phyloP scores from a whole-genome alignment of 768 basidiomycete species.

The Exsudoporus frostii region DNA sequence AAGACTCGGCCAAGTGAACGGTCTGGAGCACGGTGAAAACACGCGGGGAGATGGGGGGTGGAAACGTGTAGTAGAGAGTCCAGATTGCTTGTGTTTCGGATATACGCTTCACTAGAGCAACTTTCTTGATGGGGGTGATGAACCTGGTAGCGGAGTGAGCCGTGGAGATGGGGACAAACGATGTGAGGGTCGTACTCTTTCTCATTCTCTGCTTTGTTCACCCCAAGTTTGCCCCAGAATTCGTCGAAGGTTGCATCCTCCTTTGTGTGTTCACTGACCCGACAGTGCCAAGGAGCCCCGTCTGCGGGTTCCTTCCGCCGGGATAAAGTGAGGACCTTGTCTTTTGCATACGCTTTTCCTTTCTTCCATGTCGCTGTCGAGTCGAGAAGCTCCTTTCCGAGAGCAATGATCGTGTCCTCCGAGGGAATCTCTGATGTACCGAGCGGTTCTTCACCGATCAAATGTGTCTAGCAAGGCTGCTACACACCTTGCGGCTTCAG shows the following conservation, averaged over 20 bases:
- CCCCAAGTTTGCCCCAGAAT: slow-evolving; percentile 66
- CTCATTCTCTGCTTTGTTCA: slow-evolving; percentile 66
- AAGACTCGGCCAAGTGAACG: slow-evolving; percentile 45
- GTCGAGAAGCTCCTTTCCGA: slow-evolving; percentile 54
- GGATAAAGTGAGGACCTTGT: slow-evolving; percentile 52
- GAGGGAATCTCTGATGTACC: slow-evolving; percentile 51
- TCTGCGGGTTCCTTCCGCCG: slow-evolving; percentile 52
- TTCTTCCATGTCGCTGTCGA: slow-evolving; percentile 59
- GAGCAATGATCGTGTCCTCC: slow-evolving; percentile 53
- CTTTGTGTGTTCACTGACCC: slow-evolving; percentile 60
- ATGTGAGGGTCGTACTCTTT: slow-evolving; percentile 47
- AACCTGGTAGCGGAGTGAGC: slow-evolving; percentile 43
- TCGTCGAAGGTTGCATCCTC: slow-evolving; percentile 72
- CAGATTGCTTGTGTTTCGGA: slow-evolving; percentile 66
- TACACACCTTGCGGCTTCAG: slow-evolving; percentile 39
- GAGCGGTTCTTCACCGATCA: neutral
- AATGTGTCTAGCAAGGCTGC: neutral
- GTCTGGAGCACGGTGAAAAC: slow-evolving; percentile 75
- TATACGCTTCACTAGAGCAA: slow-evolving; percentile 56
- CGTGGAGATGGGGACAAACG: neutral
- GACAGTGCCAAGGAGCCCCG: slow-evolving; percentile 64
- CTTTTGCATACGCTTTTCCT: slow-evolving; percentile 58
- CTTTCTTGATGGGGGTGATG: slow-evolving; percentile 62
- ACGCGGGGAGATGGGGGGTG: slow-evolving; percentile 66
- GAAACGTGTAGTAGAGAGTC: slow-evolving; percentile 71